Evolutionary conservation across 768 basidiomycete genomes (phyloP).

Genomic region (Coprinellus micaceus): DNA sequence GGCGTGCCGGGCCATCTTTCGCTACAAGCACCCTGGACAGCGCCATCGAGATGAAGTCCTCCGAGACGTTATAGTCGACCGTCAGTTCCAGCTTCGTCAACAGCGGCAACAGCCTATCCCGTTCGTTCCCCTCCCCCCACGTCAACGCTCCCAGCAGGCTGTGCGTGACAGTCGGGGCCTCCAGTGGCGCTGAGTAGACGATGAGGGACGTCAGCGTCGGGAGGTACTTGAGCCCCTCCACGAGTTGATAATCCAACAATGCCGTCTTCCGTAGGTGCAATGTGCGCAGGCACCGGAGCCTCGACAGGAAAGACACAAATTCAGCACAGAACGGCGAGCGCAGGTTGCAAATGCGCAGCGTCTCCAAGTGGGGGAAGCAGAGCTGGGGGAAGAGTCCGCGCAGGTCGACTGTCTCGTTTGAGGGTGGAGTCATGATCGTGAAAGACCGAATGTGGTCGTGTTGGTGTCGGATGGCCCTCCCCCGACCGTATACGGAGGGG

Average conservation of each 20-base stretch:
- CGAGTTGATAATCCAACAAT: conserved; percentile 30
- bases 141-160: conserved; percentile 32
- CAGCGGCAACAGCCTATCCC: conserved; percentile 21
- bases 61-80: conserved; percentile 29
- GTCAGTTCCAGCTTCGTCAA: conserved; percentile 36
- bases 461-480: conserved; percentile 1
- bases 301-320: conserved; percentile 32
- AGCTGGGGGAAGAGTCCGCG: conserved; percentile 33
- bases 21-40: conserved; percentile 27
- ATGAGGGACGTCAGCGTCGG: conserved; percentile 32
- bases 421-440: conserved; percentile 34
- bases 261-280: conserved; percentile 39
- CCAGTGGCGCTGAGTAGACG: conserved; percentile 26
- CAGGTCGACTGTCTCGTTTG: conserved; percentile 33
- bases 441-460: conserved; percentile 15
- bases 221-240: conserved; percentile 29
- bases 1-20: conserved; percentile 19
- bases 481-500: background rate
- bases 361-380: conserved; percentile 31
- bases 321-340: conserved; percentile 29
- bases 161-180: conserved; percentile 30
- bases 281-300: conserved; percentile 28
- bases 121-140: conserved; percentile 19
- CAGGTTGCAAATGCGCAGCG: conserved; percentile 38
- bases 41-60: conserved; percentile 33